A percentile compares a stretch with the other conserved stretches of the same genome.
These are phyloP conservation scores for Phlyctochytrium planicorne DNA, from an alignment of 192 early-diverging fungal species.

Conservation along the genomic window DNA sequence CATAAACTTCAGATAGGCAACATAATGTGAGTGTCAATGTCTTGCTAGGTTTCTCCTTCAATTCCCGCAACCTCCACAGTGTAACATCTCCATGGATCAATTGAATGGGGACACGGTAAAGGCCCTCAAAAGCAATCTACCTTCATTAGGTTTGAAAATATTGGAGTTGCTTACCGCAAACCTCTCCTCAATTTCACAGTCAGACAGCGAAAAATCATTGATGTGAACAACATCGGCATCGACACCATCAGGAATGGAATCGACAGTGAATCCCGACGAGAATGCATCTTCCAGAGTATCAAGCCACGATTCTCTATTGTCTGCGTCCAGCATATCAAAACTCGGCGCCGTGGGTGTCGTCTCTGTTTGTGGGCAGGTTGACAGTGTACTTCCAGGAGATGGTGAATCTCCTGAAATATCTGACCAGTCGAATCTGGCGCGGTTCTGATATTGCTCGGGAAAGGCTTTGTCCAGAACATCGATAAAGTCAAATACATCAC, in stretches of 20 bases:
- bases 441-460: neutral
- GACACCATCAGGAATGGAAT: neutral
- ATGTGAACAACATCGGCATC: neutral
- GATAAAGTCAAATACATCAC: neutral
- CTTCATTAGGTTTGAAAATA: neutral
- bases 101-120: neutral
- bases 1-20: neutral
- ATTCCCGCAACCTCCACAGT: neutral
- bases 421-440: no score
- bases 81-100: neutral
- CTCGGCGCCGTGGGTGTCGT: neutral
- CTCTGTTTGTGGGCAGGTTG: neutral
- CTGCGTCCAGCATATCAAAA: no score
- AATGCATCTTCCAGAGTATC: slow-evolving; percentile 1
- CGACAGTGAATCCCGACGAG: neutral
- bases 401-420: no score
- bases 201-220: neutral
- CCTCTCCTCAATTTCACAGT: neutral
- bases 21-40: neutral
- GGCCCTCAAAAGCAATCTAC: neutral
- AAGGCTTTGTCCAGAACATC: neutral
- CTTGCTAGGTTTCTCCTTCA: neutral
- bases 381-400: neutral
- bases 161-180: neutral
- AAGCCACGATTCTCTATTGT: no score